These are phyloP conservation scores for Sporothrix inflata DNA, from an alignment of 2,329 filamentous ascomycete species.

Conservation along the genomic window DNA sequence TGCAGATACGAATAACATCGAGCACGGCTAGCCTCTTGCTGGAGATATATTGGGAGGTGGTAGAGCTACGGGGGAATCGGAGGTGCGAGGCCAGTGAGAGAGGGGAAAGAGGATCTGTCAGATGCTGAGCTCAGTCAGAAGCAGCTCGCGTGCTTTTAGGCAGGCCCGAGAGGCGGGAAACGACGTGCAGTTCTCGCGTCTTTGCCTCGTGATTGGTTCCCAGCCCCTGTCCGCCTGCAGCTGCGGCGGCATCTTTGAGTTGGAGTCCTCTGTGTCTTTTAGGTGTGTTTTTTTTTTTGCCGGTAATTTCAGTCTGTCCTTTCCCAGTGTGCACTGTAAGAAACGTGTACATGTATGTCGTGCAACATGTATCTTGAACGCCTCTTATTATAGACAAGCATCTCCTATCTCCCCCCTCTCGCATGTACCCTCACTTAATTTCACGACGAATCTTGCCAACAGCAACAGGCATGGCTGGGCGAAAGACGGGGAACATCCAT, in stretches of 20 bases:
- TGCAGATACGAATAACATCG: neutral
- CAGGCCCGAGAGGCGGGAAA: slow-evolving; percentile 11
- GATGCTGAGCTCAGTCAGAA: neutral
- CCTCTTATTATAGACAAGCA: neutral
- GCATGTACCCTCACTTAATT: neutral
- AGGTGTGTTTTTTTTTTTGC: neutral
- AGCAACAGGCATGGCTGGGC: neutral
- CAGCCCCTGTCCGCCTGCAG: neutral
- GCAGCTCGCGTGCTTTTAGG: slow-evolving; percentile 11
- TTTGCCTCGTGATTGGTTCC: slow-evolving; percentile 23
- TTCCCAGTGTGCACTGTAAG: too few relatives aligned
- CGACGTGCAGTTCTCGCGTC: slow-evolving; percentile 26
- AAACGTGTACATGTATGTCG: too few relatives aligned
- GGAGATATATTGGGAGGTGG: slow-evolving; percentile 21
- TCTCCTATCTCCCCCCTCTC: too few relatives aligned
- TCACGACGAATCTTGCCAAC: neutral
- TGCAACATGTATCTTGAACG: too few relatives aligned
- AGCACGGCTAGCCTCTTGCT: slow-evolving; percentile 12
- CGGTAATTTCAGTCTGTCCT: neutral
- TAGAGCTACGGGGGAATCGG: slow-evolving; percentile 8
- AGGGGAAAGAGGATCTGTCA: neutral
- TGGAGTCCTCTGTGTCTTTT: neutral
- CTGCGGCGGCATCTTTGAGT: neutral
- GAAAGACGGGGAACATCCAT: neutral
- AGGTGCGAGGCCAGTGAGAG: neutral